These are phyloP conservation scores for Davidsoniella eucalypti DNA, from an alignment of 2,329 filamentous ascomycete genomes.

Conservation along the genomic window DNA sequence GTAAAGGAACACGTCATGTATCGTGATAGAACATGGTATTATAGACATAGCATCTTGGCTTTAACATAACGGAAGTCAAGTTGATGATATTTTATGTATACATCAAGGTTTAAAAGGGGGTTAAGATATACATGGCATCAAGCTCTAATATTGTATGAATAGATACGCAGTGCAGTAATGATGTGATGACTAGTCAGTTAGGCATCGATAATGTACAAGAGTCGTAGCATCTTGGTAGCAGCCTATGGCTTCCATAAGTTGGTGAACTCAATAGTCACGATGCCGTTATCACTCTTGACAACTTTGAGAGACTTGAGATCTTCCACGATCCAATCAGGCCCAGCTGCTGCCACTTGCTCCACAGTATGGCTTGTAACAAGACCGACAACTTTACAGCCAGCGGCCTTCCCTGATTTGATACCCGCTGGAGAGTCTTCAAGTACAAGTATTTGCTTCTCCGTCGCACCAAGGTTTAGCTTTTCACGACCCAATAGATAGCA, in stretches of 20 bases:
- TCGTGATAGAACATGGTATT: too few species aligned
- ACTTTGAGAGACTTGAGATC: slow-evolving; percentile 62
- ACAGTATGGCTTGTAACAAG: slow-evolving; percentile 68
- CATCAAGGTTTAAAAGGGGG: too few species aligned
- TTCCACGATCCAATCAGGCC: slow-evolving; percentile 74
- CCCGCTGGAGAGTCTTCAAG: slow-evolving; percentile 82
- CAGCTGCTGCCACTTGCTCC: slow-evolving; percentile 53
- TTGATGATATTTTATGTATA: too few species aligned
- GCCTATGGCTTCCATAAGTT: slow-evolving; percentile 33
- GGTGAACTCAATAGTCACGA: slow-evolving; percentile 49
- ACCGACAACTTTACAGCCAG: slow-evolving; percentile 73
- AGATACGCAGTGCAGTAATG: too few species aligned
- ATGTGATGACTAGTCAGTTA: too few species aligned
- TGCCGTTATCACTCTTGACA: slow-evolving; percentile 37
- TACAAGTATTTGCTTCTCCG: slow-evolving; percentile 46
- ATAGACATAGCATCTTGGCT: too few species aligned
- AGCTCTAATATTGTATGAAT: too few species aligned
- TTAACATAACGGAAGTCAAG: too few species aligned
- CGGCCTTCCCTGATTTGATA: slow-evolving; percentile 66
- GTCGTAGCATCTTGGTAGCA: too few species aligned
- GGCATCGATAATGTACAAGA: too few species aligned
- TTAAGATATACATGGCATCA: too few species aligned
- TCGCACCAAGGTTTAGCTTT: slow-evolving; percentile 36
- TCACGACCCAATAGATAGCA: slow-evolving; percentile 56
- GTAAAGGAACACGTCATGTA: too few species aligned